Base-by-base conservation (phyloP, 2,329 filamentous ascomycete genomes). In the Pseudopyricularia cyperi region DNA sequence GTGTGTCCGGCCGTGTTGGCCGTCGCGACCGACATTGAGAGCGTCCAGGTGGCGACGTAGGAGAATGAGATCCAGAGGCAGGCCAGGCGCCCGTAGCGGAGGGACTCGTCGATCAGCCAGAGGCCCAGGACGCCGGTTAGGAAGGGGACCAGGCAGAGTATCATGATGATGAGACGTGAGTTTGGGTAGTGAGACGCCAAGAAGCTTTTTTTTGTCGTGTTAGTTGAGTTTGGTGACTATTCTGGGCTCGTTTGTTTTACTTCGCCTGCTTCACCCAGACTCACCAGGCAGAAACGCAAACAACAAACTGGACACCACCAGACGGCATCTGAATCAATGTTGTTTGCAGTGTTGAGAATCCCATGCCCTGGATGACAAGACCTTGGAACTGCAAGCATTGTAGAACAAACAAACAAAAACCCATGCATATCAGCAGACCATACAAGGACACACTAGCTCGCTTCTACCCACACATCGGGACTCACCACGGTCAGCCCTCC, bases 61-160 rank as follows among this genome's bases (percentile, higher is more conserved):
- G 58, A 42, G 28, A 63, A 63, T 0, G 57, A 60, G 2, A 63
- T 59, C 61, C 62, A 63, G 1, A 63, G 51, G 3, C 60, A 63
- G 7, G 56, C 57, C 2, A 63, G 52, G 0, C 61, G 56, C 0
- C 57, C 61, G 33, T 58, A 58, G 0, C 54, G 54, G 17, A 46
- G 54, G 8, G 48, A 52, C 3, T 56, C 49, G 3, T 52, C 51
- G 30, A 57, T 53, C 8, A 56, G 54, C 53, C 55, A 52, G 24
- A 58, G 55, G 3, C 56, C 56, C 1, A 54, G 46, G 2, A 57
- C 50, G 4, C 57, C 57, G 4, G 46, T 53, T 0, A 58, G 56
- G 33, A 58, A 58, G 4, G 56, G 57, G 0, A 6, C 51, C 9
- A 58, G 54, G 17, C 56, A 58, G 8, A 35, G 19, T 1, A 57